Evolutionary conservation across 2,329 filamentous ascomycete species (phyloP).

Genomic region (Penicillium sp.): DNA sequence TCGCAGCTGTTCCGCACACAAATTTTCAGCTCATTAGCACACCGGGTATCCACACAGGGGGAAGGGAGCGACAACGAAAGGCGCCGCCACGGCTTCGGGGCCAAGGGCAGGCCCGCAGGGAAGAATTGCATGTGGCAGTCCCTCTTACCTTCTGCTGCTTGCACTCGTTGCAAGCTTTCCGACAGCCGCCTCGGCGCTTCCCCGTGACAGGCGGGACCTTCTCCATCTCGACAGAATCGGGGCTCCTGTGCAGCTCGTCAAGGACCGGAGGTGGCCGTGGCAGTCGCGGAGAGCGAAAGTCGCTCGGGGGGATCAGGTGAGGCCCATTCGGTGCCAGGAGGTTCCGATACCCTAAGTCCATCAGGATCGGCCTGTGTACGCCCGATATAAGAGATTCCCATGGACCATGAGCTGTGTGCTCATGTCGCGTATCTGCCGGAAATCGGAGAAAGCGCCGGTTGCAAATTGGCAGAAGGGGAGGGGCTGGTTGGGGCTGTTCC

Average conservation of each 20-base stretch:
- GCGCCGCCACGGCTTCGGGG: not conserved
- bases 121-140: constrained; percentile 14
- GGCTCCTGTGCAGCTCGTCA: constrained; percentile 34
- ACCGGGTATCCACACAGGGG: not conserved
- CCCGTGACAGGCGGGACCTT: constrained; percentile 52
- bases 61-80: not conserved
- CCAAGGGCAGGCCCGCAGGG: constrained; percentile 9
- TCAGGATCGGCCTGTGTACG: constrained; percentile 32
- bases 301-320: constrained; percentile 35
- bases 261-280: constrained; percentile 34
- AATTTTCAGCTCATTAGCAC: constrained; percentile 15
- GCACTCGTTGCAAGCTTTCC: constrained; percentile 67
- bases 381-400: constrained; percentile 33
- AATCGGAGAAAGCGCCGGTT: constrained; percentile 39
- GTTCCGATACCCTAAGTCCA: constrained; percentile 41
- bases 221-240: constrained; percentile 42
- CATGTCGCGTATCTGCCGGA: constrained; percentile 35
- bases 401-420: constrained; percentile 26
- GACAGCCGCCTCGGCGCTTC: constrained; percentile 44
- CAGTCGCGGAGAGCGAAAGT: constrained; percentile 40
- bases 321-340: constrained; percentile 39
- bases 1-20: constrained; percentile 52
- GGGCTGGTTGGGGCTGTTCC: not conserved
- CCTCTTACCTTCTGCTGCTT: constrained; percentile 64
- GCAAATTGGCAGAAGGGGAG: not conserved